Evolutionary conservation across 2,329 filamentous ascomycete species (phyloP), one percentile per base, ranked within the genome.

Genomic region (Plenodomus biglobosus): DNA sequence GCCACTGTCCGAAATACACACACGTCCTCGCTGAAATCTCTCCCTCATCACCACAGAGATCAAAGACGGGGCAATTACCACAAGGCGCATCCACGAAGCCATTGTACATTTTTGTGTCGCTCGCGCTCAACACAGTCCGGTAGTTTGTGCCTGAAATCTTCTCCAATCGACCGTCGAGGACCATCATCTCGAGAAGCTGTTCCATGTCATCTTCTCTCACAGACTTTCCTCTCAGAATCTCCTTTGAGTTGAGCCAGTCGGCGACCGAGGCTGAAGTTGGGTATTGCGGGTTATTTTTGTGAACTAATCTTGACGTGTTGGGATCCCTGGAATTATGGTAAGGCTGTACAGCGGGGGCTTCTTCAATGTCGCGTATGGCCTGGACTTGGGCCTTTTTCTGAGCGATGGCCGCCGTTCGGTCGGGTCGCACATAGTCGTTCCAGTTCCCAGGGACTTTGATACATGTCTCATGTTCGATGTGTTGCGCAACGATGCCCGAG

Each of bases 11-110:
- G 66, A 95, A 96, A 68, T 99, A 99, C 44, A 90, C 87, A 72
- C 94, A 99, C 42, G 87, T 95, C 56, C 85, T 87, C 0, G 92
- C 90, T 63, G 87, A 95, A 18, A 99, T 90, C 0, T 91, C 90
- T 0, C 92, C 92, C 6, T 90, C 91, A 52, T 95, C 90, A 57
- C 90, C 87, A 69, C 94, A 99, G 1, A 97, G 80, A 48, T 94
- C 87, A 69, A 96, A 96, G 2, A 96, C 92, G 0, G 94, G 94
- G 71, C 94, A 99, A 46, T 85, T 81, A 1, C 92, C 92, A 71
- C 94, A 99, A 1, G 94, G 94, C 2, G 87, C 86, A 70, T 96
- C 91, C 1, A 89, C 95, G 58, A 92, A 84, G 3, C 88, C 88
- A 60, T 92, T 95, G 58, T 79, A 76, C n/a, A 61, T 71, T n/a